Evolutionary conservation across 176 grass and related monocot genomes (phyloP), one percentile per base, ranked within the genome.

Genomic region (Eleusine coracana): DNA sequence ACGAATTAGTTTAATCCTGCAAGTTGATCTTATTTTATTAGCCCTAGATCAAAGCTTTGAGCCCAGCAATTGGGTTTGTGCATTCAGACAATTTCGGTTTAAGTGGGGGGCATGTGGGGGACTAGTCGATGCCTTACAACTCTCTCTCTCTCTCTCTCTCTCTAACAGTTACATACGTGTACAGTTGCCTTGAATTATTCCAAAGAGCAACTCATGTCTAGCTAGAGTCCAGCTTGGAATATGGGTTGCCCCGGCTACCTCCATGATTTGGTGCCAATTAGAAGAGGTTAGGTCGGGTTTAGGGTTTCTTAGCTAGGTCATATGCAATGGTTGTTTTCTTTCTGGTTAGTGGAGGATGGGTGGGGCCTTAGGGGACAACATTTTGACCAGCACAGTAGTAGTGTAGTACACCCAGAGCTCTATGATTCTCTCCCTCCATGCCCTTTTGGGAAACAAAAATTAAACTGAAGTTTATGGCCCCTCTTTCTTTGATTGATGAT

Each of bases 21-120:
- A 90, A 90, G 84, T 83, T 83, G 84, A 23, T 31, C 11, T 34
- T 90, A 83, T 75, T 87, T 56, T 90, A 90, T 79, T 86, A 45
- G 60, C 79, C 74, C 61, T 68, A 74, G 79, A 69, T 52, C 80
- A 69, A 90, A 83, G 84, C 31, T 36, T 16, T 71, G 37, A 58
- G 77, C 55, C 37, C 18, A 31, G 79, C 25, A 73, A 79, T 85
- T 85, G 45, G 56, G 77, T 76, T 80, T 71, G 77, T 45, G 70
- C 66, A 73, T 72, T 68, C 29, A 21, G 73, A 82, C 56, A 79
- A 82, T 59, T 86, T 78, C 23, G 74, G 15, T 58, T 37, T 68
- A 82, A 73, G 68, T 78, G 79, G 60, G 73, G 51, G 14, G 77
- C 83, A 90, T 62, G 83, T 90, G 88, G 82, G 88, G 77, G 72